These are phyloP conservation scores for Pulveroboletus sp. DNA, from an alignment of 768 basidiomycete genomes.

Conservation along the genomic window DNA sequence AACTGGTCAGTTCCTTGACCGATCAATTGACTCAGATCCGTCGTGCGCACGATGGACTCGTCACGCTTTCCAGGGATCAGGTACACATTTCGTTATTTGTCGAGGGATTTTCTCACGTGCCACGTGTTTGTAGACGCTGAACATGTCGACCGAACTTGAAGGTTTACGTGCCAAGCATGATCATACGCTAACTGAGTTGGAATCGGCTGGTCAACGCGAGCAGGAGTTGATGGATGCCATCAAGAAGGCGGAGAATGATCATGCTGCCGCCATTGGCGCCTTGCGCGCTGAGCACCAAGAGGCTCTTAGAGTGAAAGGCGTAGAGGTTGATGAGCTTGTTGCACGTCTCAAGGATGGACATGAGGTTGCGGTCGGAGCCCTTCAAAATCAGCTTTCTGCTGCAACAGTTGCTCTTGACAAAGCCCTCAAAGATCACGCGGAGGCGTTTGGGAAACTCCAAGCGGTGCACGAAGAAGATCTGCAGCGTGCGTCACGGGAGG, in stretches of 20 bases:
- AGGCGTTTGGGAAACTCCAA: constrained; percentile 55
- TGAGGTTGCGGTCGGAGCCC: constrained; percentile 33
- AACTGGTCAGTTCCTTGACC: constrained; percentile 71
- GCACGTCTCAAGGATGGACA: constrained; percentile 51
- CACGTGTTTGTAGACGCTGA: constrained; percentile 52
- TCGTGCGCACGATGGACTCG: constrained; percentile 80
- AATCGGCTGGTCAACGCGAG: constrained; percentile 57
- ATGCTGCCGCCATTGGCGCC: constrained; percentile 46
- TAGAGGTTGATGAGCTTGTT: constrained; percentile 42
- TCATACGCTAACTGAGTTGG: constrained; percentile 49
- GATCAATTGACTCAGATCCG: constrained; percentile 65
- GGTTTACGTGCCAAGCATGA: constrained; percentile 62
- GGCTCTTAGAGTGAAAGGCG: constrained; percentile 39
- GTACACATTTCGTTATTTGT: constrained; percentile 38
- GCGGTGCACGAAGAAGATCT: constrained; percentile 55
- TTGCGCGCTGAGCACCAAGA: constrained; percentile 47
- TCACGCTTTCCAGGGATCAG: constrained; percentile 81
- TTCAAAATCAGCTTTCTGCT: constrained; percentile 45
- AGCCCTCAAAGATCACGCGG: constrained; percentile 57
- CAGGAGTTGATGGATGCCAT: constrained; percentile 49
- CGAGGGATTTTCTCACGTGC: neutral
- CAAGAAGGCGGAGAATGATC: constrained; percentile 48
- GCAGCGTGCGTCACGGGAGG: constrained; percentile 52
- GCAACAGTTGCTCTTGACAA: constrained; percentile 43
- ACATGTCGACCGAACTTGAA: constrained; percentile 87